Percentiles rank a stretch among this genome's conserved stretches.
Evolutionary conservation across 768 basidiomycete species (phyloP).

Genomic region (Dentipellis sp.): DNA sequence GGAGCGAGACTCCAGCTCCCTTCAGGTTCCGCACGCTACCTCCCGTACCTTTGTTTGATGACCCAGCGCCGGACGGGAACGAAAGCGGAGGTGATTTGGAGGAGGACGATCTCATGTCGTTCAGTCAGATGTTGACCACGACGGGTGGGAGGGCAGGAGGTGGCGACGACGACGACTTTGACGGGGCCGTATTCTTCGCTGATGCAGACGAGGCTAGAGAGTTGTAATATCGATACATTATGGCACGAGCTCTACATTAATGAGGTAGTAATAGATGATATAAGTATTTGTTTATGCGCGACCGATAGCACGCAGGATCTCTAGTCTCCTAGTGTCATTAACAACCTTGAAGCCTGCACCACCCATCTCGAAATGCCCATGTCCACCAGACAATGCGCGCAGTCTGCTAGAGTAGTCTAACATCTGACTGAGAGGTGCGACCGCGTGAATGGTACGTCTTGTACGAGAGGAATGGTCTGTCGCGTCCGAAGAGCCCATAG

Average conservation of each 20-base stretch:
- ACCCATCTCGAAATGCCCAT: constrained; percentile 73
- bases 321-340: constrained; percentile 46
- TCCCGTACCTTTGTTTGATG: constrained; percentile 36
- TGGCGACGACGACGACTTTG: constrained; percentile 70
- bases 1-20: constrained; percentile 31
- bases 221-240: constrained; percentile 23
- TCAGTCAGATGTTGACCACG: constrained; percentile 63
- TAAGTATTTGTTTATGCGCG: constrained; percentile 36
- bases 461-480: constrained; percentile 23
- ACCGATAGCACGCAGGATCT: constrained; percentile 75
- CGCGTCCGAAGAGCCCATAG: constrained; percentile 19
- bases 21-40: constrained; percentile 21
- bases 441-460: constrained; percentile 60
- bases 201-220: constrained; percentile 75
- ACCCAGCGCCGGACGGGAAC: constrained; percentile 13
- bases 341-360: constrained; percentile 73
- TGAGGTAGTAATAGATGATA: constrained; percentile 7
- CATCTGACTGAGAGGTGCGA: constrained; percentile 75
- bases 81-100: constrained; percentile 24
- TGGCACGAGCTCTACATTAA: neutral
- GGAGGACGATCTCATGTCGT: constrained; percentile 50
- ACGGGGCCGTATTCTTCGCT: constrained; percentile 64
- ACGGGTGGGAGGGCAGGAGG: constrained; percentile 49
- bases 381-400: constrained; percentile 74
- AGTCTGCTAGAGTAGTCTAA: constrained; percentile 73